Conservation (phyloP, 805 yeast species). For the Saturnispora mendoncae region DNA sequence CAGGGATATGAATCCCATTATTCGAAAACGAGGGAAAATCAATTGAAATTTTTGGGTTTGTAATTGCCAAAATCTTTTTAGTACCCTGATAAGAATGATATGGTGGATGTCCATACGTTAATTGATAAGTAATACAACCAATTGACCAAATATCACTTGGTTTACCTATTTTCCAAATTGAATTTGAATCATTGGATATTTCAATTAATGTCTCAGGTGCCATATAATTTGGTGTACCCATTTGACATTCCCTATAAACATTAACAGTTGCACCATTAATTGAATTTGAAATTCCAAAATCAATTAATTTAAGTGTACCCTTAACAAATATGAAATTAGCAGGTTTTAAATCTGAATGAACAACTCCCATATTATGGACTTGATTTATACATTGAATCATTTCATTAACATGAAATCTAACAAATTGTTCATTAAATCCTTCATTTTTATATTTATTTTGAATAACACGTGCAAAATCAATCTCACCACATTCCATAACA, state of each 20-base stretch:
- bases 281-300: constrained; percentile 93
- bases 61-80: constrained; percentile 73
- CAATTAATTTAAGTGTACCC: constrained; percentile 81
- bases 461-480: constrained; percentile 77
- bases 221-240: constrained; percentile 96
- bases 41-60: constrained; percentile 72
- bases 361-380: constrained; percentile 81
- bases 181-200: constrained; percentile 24
- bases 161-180: constrained; percentile 72
- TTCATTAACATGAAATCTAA: constrained; percentile 70
- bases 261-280: constrained; percentile 90
- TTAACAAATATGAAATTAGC: constrained; percentile 71
- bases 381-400: constrained; percentile 74
- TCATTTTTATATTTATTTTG: constrained; percentile 36
- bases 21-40: constrained; percentile 42
- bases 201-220: constrained; percentile 91
- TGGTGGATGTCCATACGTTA: constrained; percentile 91
- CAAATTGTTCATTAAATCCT: constrained; percentile 65
- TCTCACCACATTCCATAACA: constrained; percentile 93
- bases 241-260: constrained; percentile 79
- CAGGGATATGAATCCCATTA: constrained; percentile 20
- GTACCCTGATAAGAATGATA: constrained; percentile 72
- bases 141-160: constrained; percentile 98
- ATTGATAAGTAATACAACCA: constrained; percentile 91
- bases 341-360: constrained; percentile 44